A percentile compares a stretch with the other conserved stretches of the same genome.
These are phyloP conservation scores for Priceomyces fermenticarens DNA, from an alignment of 805 yeast species.

Conservation along the genomic window DNA sequence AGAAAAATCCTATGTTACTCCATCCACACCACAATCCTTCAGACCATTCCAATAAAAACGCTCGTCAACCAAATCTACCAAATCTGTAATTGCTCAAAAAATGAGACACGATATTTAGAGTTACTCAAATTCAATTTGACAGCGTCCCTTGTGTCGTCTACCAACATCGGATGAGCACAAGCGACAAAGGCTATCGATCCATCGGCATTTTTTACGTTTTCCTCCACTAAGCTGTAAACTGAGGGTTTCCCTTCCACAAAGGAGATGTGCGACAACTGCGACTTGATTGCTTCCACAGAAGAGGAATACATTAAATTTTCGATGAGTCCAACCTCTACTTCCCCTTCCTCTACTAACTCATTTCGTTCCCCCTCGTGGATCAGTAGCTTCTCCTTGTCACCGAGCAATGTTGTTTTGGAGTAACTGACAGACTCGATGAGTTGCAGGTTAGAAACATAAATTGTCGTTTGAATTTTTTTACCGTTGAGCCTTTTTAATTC, in stretches of 20 bases:
- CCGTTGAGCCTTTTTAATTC: constrained; percentile 30
- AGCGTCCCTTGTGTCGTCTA: constrained; percentile 51
- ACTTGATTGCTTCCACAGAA: constrained; percentile 10
- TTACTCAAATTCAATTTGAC: constrained; percentile 41
- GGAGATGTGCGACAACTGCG: constrained; percentile 28
- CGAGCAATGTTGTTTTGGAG: constrained; percentile 1
- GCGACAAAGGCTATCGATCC: constrained; percentile 53
- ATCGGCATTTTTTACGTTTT: constrained; percentile 31
- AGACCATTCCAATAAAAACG: too few relatives aligned
- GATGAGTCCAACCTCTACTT: too few relatives aligned
- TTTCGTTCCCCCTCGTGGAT: constrained; percentile 5
- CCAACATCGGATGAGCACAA: constrained; percentile 63
- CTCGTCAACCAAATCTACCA: too few relatives aligned
- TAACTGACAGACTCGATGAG: background rate
- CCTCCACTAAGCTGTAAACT: constrained; percentile 33
- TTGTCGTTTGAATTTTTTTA: constrained; percentile 19
- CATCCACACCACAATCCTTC: too few relatives aligned
- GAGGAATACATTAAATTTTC: too few relatives aligned
- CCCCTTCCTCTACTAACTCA: constrained; percentile 1
- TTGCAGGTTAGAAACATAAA: constrained; percentile 26
- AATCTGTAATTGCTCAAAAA: constrained; percentile 69
- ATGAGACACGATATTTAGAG: constrained; percentile 51
- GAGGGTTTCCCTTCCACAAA: constrained; percentile 50
- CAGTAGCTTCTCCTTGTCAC: constrained; percentile 4
- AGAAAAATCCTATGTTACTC: too few relatives aligned